These are phyloP conservation scores for Colletotrichum destructivum DNA, from an alignment of 2,329 filamentous ascomycete species.

Conservation along the genomic window DNA sequence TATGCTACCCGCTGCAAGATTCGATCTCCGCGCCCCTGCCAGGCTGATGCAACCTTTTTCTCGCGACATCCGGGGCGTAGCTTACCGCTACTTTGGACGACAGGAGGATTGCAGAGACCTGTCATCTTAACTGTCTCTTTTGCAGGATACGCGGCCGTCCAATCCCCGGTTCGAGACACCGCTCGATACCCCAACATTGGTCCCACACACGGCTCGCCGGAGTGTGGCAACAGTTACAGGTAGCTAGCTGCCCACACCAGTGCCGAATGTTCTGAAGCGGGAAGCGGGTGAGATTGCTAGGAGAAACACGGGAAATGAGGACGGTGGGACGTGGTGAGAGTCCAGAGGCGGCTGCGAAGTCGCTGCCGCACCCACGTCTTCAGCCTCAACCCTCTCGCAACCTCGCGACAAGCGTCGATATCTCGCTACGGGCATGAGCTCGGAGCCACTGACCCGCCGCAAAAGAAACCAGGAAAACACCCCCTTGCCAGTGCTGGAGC, in stretches of 20 bases:
- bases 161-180: slow-evolving; percentile 16
- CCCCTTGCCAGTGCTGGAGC: slow-evolving; percentile 10
- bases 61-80: slow-evolving; percentile 22
- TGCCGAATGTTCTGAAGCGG: not conserved
- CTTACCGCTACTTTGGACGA: slow-evolving; percentile 38
- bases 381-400: slow-evolving; percentile 41
- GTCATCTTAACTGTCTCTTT: slow-evolving; percentile 17
- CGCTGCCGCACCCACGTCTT: slow-evolving; percentile 2
- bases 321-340: slow-evolving; percentile 9
- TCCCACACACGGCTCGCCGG: not conserved
- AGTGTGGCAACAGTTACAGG: not conserved
- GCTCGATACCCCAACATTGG: slow-evolving; percentile 3
- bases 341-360: slow-evolving; percentile 2
- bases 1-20: slow-evolving; percentile 33
- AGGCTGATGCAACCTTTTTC: slow-evolving; percentile 20
- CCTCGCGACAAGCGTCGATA: slow-evolving; percentile 15
- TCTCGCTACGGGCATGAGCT: not conserved
- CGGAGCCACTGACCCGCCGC: not conserved
- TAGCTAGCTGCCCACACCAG: not conserved
- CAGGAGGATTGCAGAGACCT: slow-evolving; percentile 17
- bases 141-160: slow-evolving; percentile 18
- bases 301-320: slow-evolving; percentile 14
- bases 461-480: slow-evolving; percentile 24
- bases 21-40: slow-evolving; percentile 31
- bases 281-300: not conserved